Base-by-base conservation (phyloP, 2,329 filamentous ascomycete species). In the Paecilomyces sp. region DNA sequence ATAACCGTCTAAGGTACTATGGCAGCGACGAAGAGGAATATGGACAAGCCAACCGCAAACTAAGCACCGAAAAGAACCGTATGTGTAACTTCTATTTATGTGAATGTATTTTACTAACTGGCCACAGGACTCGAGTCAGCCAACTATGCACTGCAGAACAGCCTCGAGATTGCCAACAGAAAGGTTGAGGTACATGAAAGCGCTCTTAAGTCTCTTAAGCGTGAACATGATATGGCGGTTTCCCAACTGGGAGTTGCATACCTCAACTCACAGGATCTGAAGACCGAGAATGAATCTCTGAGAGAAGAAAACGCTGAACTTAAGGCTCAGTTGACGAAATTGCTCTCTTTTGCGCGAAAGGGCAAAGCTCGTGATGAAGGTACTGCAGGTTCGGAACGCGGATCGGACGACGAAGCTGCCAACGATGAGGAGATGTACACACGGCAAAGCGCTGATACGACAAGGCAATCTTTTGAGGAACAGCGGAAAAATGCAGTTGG, bases 211-310 rank as follows among this genome's bases (percentile, higher is more conserved):
- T 80, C 80, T 15, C 68, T 85, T 50, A 82, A 76, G 18, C 77
- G 80, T 41, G 85, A 87, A 64, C 79, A 83, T 36, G 83, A 86
- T 64, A 80, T 80, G 58, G 79, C 85, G 41, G 76, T 84, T n/a
- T 79, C 78, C 24, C 83, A 86, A 62, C 72, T 86, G 22, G 81
- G 80, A 8, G 78, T 82, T 24, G 83, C 83, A 1, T 85, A 82
- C 65, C 78, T 82, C 57, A 82, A 80, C 52, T 76, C 76, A 2
- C 81, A 78, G 56, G 76, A 78, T 55, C 67, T 77, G 2, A 77
- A 78, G 60, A 63, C 62, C 6, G 73, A 78, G 31, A 77, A 77
- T 56, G 72, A 77, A 34, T 64, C 55, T 7, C 55, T 79, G 30
- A 67, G 67, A 41, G 67, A 71, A 31, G 75, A 78, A 55, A 77